Evolutionary conservation across 768 basidiomycete species (phyloP).

Genomic region (Asterophora lycoperdoides): DNA sequence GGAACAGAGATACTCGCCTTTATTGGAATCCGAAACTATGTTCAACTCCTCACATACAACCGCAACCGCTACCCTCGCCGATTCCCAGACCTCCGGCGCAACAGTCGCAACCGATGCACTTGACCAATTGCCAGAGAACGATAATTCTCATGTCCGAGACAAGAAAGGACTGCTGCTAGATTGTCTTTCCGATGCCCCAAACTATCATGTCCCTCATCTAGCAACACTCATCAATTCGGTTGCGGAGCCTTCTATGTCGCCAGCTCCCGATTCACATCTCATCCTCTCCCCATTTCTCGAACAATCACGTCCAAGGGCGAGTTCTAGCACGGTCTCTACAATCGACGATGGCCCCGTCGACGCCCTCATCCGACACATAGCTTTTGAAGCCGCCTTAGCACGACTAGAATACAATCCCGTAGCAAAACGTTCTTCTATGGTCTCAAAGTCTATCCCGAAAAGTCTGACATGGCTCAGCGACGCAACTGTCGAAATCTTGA

Average conservation of each 20-base stretch:
- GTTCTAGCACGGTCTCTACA: neutral
- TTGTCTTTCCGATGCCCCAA: neutral
- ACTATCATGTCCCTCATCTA: neutral
- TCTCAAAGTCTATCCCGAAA: slow-evolving; percentile 5
- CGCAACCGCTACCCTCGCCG: neutral
- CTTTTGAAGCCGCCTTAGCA: slow-evolving; percentile 10
- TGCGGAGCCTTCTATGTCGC: neutral
- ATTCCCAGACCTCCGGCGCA: neutral
- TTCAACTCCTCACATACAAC: neutral
- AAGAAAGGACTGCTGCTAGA: neutral
- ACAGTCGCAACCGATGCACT: no score
- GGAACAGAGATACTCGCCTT: neutral
- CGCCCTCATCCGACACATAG: slow-evolving; percentile 1
- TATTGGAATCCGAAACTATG: neutral
- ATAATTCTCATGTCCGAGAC: neutral
- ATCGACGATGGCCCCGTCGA: slow-evolving; percentile 1
- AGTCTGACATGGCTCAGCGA: slow-evolving; percentile 51
- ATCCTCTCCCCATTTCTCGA: neutral
- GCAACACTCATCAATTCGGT: neutral
- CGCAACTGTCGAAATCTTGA: slow-evolving; percentile 55
- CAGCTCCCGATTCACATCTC: neutral
- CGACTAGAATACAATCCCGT: slow-evolving; percentile 12
- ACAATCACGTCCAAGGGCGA: neutral
- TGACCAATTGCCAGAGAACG: neutral
- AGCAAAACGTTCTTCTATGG: neutral